Percentiles rank a stretch among this genome's conserved stretches.
phyloP scores from a whole-genome alignment of 2,329 filamentous ascomycete species.

The Colletotrichum aenigma region DNA sequence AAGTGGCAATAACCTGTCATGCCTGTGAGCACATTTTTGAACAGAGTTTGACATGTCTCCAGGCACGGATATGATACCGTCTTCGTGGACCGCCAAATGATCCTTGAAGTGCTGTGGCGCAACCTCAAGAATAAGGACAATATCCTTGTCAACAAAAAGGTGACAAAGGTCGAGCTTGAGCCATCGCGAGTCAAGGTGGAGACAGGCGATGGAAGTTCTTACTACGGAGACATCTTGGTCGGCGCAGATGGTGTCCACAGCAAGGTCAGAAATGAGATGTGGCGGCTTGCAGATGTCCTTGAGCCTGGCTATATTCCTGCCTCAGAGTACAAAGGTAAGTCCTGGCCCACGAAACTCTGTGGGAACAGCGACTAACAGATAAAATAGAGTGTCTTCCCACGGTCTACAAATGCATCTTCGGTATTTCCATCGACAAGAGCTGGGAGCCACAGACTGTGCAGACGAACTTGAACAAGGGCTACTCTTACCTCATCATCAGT shows the following conservation, averaged over 20 bases:
- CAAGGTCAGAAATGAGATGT: conserved; percentile 34
- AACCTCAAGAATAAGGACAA: conserved; percentile 31
- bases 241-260: conserved; percentile 47
- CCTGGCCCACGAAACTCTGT: rapidly evolving
- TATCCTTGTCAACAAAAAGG: conserved; percentile 2
- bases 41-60: not conserved
- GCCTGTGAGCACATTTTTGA: not conserved
- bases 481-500: conserved; percentile 29
- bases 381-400: not conserved
- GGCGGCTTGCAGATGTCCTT: conserved; percentile 22
- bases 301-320: conserved; percentile 27
- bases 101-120: conserved; percentile 36
- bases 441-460: conserved; percentile 21
- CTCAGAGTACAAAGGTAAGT: conserved; percentile 19
- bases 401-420: conserved; percentile 40
- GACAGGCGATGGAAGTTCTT: not conserved
- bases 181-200: not conserved
- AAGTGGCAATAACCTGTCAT: not conserved
- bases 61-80: conserved; percentile 31
- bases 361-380: not conserved
- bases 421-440: conserved; percentile 34
- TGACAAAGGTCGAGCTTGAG: not conserved
- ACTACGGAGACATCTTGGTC: not conserved
- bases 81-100: conserved; percentile 39
- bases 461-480: conserved; percentile 25